Conservation (phyloP, 2,329 filamentous ascomycete genomes). For the Ophiostoma ulmi region DNA sequence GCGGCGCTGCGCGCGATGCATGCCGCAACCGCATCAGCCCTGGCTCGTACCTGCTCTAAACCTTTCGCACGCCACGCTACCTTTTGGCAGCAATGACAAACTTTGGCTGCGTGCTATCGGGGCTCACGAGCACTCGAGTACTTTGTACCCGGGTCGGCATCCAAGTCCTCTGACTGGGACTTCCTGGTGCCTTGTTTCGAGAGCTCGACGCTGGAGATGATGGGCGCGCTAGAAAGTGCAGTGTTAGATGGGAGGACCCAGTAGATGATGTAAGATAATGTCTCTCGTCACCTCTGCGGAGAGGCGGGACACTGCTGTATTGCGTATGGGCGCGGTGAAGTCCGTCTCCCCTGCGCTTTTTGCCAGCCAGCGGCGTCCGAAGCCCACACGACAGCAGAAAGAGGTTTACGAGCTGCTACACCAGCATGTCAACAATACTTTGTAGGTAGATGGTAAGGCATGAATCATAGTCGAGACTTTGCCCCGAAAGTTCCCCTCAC, state of each 20-base stretch:
- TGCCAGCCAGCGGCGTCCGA: background rate
- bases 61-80: slow-evolving; percentile 20
- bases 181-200: slow-evolving; percentile 25
- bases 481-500: background rate
- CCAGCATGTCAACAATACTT: background rate
- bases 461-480: background rate
- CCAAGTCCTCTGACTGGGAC: slow-evolving; percentile 25
- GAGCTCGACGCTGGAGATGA: slow-evolving; percentile 24
- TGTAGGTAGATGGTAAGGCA: background rate
- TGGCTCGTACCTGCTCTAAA: slow-evolving; percentile 19
- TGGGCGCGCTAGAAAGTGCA: slow-evolving; percentile 23
- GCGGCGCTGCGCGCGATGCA: background rate
- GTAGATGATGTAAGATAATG: slow-evolving; percentile 10
- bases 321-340: background rate
- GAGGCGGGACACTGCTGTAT: background rate
- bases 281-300: background rate
- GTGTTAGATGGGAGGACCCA: slow-evolving; percentile 23
- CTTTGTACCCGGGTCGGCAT: slow-evolving; percentile 24
- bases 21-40: slow-evolving; percentile 23
- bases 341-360: background rate
- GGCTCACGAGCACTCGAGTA: slow-evolving; percentile 26
- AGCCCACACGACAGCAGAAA: background rate
- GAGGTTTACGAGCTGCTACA: background rate
- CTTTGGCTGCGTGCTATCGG: slow-evolving; percentile 23
- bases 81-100: slow-evolving; percentile 25